These are phyloP conservation scores for Diutina pseudorugosa DNA, from an alignment of 1,139 yeast genomes.

Conservation along the genomic window DNA sequence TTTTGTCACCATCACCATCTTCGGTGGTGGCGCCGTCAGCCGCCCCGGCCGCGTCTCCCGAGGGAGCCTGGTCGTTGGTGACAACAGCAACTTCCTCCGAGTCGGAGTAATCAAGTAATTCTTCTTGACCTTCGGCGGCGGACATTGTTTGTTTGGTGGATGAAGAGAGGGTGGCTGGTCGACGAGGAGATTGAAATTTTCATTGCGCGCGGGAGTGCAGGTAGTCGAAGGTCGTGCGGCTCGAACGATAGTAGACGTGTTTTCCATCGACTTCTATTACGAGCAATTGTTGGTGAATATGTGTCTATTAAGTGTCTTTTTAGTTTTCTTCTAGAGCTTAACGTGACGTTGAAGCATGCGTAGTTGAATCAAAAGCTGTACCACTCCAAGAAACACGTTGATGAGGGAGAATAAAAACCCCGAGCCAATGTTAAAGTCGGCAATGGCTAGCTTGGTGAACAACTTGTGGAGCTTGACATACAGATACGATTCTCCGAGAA, in stretches of 20 bases:
- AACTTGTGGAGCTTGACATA: neutral
- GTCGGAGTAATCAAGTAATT: slow-evolving; percentile 94
- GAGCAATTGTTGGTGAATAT: neutral
- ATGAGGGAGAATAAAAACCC: neutral
- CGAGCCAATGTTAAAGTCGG: neutral
- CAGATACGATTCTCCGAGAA: neutral
- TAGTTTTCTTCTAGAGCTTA: neutral
- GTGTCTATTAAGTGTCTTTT: neutral
- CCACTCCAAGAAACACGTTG: neutral
- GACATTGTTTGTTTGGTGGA: slow-evolving; percentile 34
- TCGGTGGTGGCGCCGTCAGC: slow-evolving; percentile 23
- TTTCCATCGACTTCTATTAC: neutral
- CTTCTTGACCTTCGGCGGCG: slow-evolving; percentile 92
- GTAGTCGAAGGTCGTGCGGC: neutral
- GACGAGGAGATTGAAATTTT: neutral
- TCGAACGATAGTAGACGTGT: neutral
- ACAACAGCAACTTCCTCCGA: slow-evolving; percentile 82
- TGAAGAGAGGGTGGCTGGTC: no score
- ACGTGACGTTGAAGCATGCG: neutral
- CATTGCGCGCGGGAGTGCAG: neutral
- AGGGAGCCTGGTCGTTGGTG: slow-evolving; percentile 28
- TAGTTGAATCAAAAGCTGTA: neutral
- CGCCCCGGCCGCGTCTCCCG: slow-evolving; percentile 40
- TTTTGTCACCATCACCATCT: slow-evolving; percentile 47
- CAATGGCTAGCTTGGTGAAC: neutral